These are phyloP conservation scores for Penicillium nordicum DNA, from an alignment of 2,329 filamentous ascomycete species.

Conservation along the genomic window DNA sequence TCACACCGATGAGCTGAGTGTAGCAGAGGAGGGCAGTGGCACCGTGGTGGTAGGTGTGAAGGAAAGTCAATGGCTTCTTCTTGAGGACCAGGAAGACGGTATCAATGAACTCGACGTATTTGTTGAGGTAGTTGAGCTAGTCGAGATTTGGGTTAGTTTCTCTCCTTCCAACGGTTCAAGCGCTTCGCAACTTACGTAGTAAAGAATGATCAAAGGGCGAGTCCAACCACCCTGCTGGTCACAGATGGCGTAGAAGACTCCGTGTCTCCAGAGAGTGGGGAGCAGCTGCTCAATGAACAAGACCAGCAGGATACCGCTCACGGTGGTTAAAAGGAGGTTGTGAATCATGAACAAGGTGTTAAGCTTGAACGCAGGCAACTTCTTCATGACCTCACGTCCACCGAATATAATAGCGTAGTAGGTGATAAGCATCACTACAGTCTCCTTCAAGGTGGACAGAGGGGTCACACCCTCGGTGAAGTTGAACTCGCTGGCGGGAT, in stretches of 20 bases:
- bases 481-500: slow-evolving; percentile 78
- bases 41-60: slow-evolving; percentile 98
- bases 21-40: slow-evolving; percentile 96
- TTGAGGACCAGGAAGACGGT: slow-evolving; percentile 97
- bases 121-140: slow-evolving; percentile 96
- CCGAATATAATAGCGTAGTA: slow-evolving; percentile 96
- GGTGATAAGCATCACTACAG: slow-evolving; percentile 71
- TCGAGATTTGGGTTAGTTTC: slow-evolving; percentile 38
- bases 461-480: slow-evolving; percentile 80
- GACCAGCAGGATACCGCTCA: slow-evolving; percentile 74
- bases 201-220: slow-evolving; percentile 84
- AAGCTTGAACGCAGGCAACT: slow-evolving; percentile 78
- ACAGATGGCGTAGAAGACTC: slow-evolving; percentile 88
- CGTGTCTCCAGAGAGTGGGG: slow-evolving; percentile 73
- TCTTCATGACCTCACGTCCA: slow-evolving; percentile 87
- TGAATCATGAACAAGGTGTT: slow-evolving; percentile 89
- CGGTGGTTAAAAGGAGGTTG: slow-evolving; percentile 88
- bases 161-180: not conserved
- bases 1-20: slow-evolving; percentile 90
- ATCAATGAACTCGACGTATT: slow-evolving; percentile 93
- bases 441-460: slow-evolving; percentile 85
- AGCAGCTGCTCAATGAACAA: slow-evolving; percentile 91
- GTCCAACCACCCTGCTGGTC: slow-evolving; percentile 79
- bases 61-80: slow-evolving; percentile 99
- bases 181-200: slow-evolving; percentile 70